A percentile compares a stretch with the other conserved stretches of the same genome.
phyloP scores from a whole-genome alignment of 257 asterid species.

The Solanum habrochaites region DNA sequence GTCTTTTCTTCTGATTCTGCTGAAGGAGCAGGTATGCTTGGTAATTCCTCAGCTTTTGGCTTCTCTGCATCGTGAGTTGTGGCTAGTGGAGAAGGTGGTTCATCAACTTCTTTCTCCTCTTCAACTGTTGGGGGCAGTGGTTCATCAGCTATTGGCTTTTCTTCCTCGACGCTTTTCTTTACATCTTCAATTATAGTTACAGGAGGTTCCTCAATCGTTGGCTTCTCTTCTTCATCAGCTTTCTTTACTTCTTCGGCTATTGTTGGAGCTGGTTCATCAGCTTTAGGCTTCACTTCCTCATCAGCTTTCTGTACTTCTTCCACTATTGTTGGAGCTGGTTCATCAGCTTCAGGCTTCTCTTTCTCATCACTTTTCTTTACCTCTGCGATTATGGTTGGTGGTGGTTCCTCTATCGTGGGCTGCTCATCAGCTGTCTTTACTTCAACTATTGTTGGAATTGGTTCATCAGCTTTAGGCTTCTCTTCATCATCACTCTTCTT shows the following conservation, averaged over 20 bases:
- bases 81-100: not conserved
- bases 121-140: not conserved
- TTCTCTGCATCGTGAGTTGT: constrained; percentile 7
- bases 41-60: constrained; percentile 5
- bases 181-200: not conserved
- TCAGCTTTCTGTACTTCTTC: not conserved
- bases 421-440: not conserved
- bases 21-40: not conserved
- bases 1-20: constrained; percentile 14
- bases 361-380: not conserved
- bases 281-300: not conserved
- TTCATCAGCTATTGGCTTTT: constrained; percentile 9
- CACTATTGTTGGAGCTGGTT: not conserved
- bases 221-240: not conserved
- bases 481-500: not conserved
- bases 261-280: not conserved
- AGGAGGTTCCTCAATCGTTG: not conserved
- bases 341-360: not conserved
- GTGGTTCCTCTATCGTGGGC: not conserved
- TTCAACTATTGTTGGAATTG: not conserved
- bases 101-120: constrained; percentile 3
- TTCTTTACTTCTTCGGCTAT: not conserved
- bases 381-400: not conserved
- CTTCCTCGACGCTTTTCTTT: not conserved
- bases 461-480: not conserved